Percentiles rank a stretch among this genome's conserved stretches.
phyloP scores from a whole-genome alignment of 2,329 filamentous ascomycete species.

The Thielaviopsis ethacetica region DNA sequence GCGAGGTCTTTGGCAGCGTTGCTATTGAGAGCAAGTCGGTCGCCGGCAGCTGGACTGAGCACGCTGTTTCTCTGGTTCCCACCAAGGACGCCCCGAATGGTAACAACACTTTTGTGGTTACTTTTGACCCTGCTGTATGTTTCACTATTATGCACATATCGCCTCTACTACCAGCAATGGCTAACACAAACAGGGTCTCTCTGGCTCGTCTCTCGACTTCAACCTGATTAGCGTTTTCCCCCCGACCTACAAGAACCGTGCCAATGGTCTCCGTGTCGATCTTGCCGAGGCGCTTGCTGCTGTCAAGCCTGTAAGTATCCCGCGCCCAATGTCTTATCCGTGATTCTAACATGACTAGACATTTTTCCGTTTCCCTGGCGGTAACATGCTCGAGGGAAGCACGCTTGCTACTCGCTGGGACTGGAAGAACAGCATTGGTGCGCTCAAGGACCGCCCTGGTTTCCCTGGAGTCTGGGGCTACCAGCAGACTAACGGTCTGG shows the following conservation, averaged over 20 bases:
- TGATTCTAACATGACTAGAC: conserved; percentile 17
- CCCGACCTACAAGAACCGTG: conserved; percentile 38
- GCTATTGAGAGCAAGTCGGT: conserved; percentile 28
- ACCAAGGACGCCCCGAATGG: conserved; percentile 30
- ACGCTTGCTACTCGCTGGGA: conserved; percentile 29
- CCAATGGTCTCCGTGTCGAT: conserved; percentile 41
- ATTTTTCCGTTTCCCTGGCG: conserved; percentile 50
- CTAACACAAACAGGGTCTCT: conserved; percentile 17
- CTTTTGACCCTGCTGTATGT: conserved; percentile 28
- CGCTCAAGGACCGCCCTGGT: conserved; percentile 37
- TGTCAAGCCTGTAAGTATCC: conserved; percentile 28
- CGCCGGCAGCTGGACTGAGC: conserved; percentile 32
- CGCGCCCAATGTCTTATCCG: too few relatives aligned
- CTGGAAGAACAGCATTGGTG: conserved; percentile 37
- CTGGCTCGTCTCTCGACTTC: conserved; percentile 32
- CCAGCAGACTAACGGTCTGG: conserved; percentile 44
- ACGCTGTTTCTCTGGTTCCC: conserved; percentile 29
- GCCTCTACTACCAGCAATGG: background rate
- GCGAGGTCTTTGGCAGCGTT: conserved; percentile 28
- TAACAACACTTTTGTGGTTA: conserved; percentile 40
- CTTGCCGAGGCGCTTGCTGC: conserved; percentile 35
- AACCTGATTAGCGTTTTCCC: conserved; percentile 44
- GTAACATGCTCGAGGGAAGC: conserved; percentile 41
- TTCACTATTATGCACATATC: background rate
- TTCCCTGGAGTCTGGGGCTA: conserved; percentile 42